Evolutionary conservation across 805 yeast genomes (phyloP).

Genomic region (Sungouiella blattae): DNA sequence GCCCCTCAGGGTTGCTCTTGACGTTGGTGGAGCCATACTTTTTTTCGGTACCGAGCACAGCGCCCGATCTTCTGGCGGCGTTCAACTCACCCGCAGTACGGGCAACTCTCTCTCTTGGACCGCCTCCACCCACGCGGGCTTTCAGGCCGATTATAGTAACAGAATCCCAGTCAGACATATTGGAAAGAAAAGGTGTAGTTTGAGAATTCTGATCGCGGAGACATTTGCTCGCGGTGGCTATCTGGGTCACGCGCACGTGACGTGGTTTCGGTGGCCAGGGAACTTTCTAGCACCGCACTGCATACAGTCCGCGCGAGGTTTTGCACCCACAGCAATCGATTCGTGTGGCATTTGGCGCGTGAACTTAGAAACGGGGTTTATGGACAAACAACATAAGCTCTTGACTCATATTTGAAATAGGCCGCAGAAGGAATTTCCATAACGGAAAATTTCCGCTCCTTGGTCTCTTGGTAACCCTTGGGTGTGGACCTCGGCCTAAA

Average conservation of each 20-base stretch:
- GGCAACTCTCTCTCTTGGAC: conserved; percentile 83
- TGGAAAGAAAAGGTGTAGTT: conserved; percentile 2
- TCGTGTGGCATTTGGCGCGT: no score
- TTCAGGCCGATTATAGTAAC: conserved; percentile 86
- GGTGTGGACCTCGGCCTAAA: no score
- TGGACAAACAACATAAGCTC: no score
- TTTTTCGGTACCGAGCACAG: conserved; percentile 87
- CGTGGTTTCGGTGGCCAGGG: neutral
- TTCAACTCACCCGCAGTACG: conserved; percentile 74
- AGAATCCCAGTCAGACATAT: conserved; percentile 81
- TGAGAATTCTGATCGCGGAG: no score
- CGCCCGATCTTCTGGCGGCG: conserved; percentile 91
- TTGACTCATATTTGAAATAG: no score
- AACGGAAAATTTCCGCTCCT: no score
- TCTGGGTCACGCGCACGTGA: conserved; percentile 2
- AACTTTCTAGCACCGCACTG: conserved; percentile 3
- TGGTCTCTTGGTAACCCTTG: no score
- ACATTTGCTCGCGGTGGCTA: no score
- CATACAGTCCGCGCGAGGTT: no score
- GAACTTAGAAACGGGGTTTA: no score
- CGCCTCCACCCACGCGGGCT: conserved; percentile 84
- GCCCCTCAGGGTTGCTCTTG: conserved; percentile 81
- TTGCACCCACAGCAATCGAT: no score
- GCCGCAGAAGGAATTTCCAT: no score
- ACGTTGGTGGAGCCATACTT: conserved; percentile 69